These are phyloP conservation scores for Adenanthera pavonina DNA, from an alignment of 306 rosid genomes.

Conservation along the genomic window DNA sequence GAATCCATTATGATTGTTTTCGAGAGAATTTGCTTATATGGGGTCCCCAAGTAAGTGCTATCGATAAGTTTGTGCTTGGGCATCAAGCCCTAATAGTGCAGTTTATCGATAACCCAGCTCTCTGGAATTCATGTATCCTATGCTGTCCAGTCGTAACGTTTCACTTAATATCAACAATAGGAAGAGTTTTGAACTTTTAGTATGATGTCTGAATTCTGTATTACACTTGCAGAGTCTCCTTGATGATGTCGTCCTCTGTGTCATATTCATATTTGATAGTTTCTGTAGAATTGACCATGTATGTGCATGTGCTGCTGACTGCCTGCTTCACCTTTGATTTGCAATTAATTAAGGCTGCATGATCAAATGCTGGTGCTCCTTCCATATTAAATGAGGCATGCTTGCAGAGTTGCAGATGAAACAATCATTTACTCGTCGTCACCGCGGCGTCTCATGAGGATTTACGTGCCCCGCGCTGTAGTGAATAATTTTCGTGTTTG, in stretches of 20 bases:
- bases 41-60: conserved; percentile 19
- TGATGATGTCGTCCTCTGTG: conserved; percentile 13
- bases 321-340: neutral
- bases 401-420: conserved; percentile 37
- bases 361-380: conserved; percentile 42
- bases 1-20: conserved; percentile 48
- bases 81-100: conserved; percentile 15
- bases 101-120: conserved; percentile 38
- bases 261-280: conserved; percentile 32
- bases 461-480: neutral
- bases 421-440: conserved; percentile 35
- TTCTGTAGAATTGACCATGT: neutral
- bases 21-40: conserved; percentile 29
- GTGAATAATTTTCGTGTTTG: neutral
- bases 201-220: conserved; percentile 38
- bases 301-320: too few relatives aligned
- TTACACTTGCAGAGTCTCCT: conserved; percentile 37
- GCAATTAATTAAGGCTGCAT: conserved; percentile 41
- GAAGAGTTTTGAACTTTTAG: conserved; percentile 9
- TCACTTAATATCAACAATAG: neutral
- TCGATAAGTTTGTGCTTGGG: neutral
- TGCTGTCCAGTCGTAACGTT: conserved; percentile 36
- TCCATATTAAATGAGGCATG: conserved; percentile 24
- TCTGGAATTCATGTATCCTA: conserved; percentile 11
- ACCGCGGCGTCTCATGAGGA: conserved; percentile 38